These are phyloP conservation scores for Myriosclerotinia duriaeana DNA, from an alignment of 2,329 filamentous ascomycete genomes.

Conservation along the genomic window DNA sequence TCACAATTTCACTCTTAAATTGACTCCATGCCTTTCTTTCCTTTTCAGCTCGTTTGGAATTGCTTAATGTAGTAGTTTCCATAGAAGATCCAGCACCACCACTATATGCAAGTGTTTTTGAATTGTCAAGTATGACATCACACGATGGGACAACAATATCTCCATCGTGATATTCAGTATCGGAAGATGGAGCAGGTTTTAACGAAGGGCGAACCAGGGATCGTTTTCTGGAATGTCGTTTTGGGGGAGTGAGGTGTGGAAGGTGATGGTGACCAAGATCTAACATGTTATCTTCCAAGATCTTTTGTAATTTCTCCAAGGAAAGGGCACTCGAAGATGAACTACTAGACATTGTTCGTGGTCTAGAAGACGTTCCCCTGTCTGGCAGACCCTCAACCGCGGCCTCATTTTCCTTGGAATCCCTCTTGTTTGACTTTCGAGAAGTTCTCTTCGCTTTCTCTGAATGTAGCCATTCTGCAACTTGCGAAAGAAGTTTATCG, in stretches of 20 bases:
- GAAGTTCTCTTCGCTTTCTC: constrained; percentile 68
- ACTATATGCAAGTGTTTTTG: constrained; percentile 80
- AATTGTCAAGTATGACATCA: constrained; percentile 83
- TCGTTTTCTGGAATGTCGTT: constrained; percentile 29
- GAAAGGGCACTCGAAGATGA: constrained; percentile 71
- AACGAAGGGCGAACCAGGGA: constrained; percentile 28
- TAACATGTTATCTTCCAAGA: constrained; percentile 66
- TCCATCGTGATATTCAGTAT: constrained; percentile 82
- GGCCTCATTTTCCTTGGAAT: constrained; percentile 28
- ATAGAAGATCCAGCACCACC: constrained; percentile 45
- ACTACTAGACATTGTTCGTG: constrained; percentile 55
- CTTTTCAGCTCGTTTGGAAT: constrained; percentile 55
- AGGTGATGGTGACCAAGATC: constrained; percentile 40
- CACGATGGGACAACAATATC: constrained; percentile 81
- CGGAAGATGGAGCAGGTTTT: constrained; percentile 60
- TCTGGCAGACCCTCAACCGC: constrained; percentile 22
- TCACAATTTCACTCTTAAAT: constrained; percentile 91
- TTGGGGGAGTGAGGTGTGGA: constrained; percentile 32
- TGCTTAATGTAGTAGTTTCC: constrained; percentile 44
- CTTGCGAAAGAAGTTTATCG: constrained; percentile 66
- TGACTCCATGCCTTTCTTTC: constrained; percentile 75
- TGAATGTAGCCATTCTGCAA: constrained; percentile 79
- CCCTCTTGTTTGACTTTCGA: constrained; percentile 50
- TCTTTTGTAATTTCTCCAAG: constrained; percentile 77
- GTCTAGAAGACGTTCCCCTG: constrained; percentile 28